These are phyloP conservation scores for Plasmodium knowlesi DNA, from an alignment of 169 alveolate genomes.

Conservation along the genomic window DNA sequence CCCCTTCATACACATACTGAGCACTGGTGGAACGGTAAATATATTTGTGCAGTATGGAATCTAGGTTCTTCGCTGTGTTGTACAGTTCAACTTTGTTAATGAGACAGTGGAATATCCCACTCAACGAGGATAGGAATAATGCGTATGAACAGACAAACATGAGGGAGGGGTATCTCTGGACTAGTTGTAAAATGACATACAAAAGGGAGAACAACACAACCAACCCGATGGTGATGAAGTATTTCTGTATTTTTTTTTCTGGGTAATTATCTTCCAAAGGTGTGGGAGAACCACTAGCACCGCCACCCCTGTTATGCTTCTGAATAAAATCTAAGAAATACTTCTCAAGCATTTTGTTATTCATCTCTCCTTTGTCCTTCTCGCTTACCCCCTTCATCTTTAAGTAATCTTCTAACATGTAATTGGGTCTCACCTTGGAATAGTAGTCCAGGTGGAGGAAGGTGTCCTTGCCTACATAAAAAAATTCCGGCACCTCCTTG, in stretches of 20 bases:
- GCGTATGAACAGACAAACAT: slow-evolving; percentile 34
- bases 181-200: neutral
- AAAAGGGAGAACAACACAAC: neutral
- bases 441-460: neutral
- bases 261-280: neutral
- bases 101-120: slow-evolving; percentile 56
- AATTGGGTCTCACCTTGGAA: neutral
- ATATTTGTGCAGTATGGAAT: slow-evolving; percentile 22
- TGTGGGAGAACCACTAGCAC: neutral
- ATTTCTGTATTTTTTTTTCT: neutral
- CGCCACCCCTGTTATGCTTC: slow-evolving; percentile 4
- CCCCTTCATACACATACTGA: slow-evolving; percentile 56
- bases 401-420: slow-evolving; percentile 19
- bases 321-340: slow-evolving; percentile 28
- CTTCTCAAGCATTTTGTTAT: neutral
- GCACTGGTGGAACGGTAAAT: slow-evolving; percentile 55
- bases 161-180: slow-evolving; percentile 11
- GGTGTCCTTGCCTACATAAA: slow-evolving; percentile 6
- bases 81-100: slow-evolving; percentile 29
- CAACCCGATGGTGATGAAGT: neutral
- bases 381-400: slow-evolving; percentile 2
- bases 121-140: slow-evolving; percentile 11
- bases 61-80: slow-evolving; percentile 12
- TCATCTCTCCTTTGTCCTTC: neutral
- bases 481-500: slow-evolving; percentile 32